A percentile compares a stretch with the other conserved stretches of the same genome.
phyloP scores from a whole-genome alignment of 306 rosid genomes.

The Vigna radiata region DNA sequence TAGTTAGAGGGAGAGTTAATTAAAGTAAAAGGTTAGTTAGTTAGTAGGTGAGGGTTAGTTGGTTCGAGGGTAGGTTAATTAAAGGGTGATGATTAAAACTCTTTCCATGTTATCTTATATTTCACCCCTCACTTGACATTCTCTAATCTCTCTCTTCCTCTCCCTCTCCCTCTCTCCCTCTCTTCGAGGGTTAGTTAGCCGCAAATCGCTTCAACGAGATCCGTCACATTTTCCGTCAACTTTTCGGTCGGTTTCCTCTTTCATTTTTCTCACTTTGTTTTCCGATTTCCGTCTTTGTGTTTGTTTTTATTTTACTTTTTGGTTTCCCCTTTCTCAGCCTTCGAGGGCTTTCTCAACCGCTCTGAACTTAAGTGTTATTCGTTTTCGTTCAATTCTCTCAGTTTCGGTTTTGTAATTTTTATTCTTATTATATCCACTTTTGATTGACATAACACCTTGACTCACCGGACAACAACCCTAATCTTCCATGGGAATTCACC shows the following conservation, averaged over 20 bases:
- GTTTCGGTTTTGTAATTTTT: not conserved
- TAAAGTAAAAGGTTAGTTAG: no score
- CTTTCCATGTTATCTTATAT: no score
- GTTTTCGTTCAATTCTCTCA: not conserved
- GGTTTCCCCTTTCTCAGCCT: constrained; percentile 53
- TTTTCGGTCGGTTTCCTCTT: constrained; percentile 40
- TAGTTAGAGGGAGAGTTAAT: no score
- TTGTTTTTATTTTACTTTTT: not conserved
- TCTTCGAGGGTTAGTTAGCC: no score
- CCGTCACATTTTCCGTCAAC: constrained; percentile 89
- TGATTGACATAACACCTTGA: constrained; percentile 75
- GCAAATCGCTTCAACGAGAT: no score
- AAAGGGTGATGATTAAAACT: no score
- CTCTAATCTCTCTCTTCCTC: no score
- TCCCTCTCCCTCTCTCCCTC: no score
- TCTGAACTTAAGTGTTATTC: constrained; percentile 69
- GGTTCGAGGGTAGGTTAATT: no score
- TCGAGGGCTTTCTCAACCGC: constrained; percentile 86
- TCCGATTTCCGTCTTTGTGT: not conserved
- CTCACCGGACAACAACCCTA: constrained; percentile 81
- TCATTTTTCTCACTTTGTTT: constrained; percentile 29
- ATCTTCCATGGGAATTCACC: constrained; percentile 81
- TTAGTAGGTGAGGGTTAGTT: no score
- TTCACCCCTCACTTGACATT: no score
- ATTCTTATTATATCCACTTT: constrained; percentile 25